Evolutionary conservation across 2,329 filamentous ascomycete species (phyloP), one percentile per base, ranked within the genome.

Genomic region (Paecilomyces sp.): DNA sequence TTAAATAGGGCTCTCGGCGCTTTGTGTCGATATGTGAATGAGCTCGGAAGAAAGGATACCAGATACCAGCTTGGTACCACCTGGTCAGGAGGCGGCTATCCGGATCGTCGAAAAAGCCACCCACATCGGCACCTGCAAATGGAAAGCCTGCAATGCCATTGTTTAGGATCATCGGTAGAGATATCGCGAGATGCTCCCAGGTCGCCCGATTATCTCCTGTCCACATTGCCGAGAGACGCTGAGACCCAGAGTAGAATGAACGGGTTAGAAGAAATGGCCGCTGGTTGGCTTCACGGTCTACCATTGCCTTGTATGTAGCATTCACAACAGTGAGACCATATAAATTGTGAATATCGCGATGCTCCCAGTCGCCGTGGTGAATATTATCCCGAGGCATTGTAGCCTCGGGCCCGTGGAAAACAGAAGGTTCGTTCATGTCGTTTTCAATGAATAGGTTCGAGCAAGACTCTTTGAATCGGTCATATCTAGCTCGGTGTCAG

Each of bases 1-100:
- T 81, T 60, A 97, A 81, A 72, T 97, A 99, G 2, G 94, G 94
- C 77, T 99, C 94, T 57, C 94, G 88, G 25, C 94, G 89, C 54
- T 94, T 90, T 47, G 94, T 90, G 71, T 99, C 94, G 62, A 97
- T 97, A 75, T 99, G 94, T 6, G 94, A 94, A 72, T 99, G 94
- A 1, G 87, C 94, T 62, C 94, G 90, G 89, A 97, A 96, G 81
- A 97, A 99, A 6, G 94, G 94, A 74, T 97, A 97, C 81, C 96
- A 99, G 59, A 91, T 90, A 62, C 94, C 94, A 36, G 92, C 87
- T 76, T 99, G 94, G 77, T 96, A 99, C 94, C 94, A 99, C 41
- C 94, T 87, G 11, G 90, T 90, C 66, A 96, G 83, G 24, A 99
- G 84, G 61, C 99, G 93, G 70, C 92, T 92, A 68, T 90, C 90